phyloP scores from a whole-genome alignment of 2,329 filamentous ascomycete genomes.

The Aspergillus quadrilineatus region DNA sequence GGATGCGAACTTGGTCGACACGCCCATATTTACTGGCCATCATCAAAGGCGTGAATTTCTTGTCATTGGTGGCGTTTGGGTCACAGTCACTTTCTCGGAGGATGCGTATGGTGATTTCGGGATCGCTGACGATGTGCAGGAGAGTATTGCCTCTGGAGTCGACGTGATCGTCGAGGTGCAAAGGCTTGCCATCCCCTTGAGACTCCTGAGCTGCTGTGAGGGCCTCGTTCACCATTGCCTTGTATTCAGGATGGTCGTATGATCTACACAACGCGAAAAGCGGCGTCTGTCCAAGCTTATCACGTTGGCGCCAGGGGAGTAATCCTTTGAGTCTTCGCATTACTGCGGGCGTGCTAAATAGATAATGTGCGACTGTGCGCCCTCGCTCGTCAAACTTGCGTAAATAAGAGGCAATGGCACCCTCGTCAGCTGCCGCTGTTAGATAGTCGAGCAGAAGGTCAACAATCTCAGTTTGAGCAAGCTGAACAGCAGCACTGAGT shows the following conservation, averaged over 20 bases:
- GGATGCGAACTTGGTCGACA: conserved; percentile 83
- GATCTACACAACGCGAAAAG: conserved; percentile 92
- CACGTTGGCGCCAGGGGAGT: conserved; percentile 84
- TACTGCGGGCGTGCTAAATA: conserved; percentile 84
- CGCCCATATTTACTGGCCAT: conserved; percentile 97
- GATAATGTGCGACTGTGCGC: conserved; percentile 88
- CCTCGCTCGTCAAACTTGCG: conserved; percentile 77
- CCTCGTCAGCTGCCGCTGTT: conserved; percentile 55
- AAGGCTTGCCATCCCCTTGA: conserved; percentile 73
- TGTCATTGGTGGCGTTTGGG: conserved; percentile 92
- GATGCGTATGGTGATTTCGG: conserved; percentile 71
- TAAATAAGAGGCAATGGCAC: conserved; percentile 66
- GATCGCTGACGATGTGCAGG: conserved; percentile 91
- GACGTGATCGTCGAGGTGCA: conserved; percentile 90
- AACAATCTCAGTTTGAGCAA: conserved; percentile 72
- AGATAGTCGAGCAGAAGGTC: conserved; percentile 73
- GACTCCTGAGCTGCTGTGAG: conserved; percentile 69
- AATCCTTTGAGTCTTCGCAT: conserved; percentile 74
- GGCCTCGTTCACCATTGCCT: conserved; percentile 80
- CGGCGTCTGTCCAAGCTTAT: conserved; percentile 97
- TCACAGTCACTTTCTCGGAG: conserved; percentile 88
- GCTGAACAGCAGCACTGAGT: conserved; percentile 84
- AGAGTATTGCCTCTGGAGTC: conserved; percentile 92
- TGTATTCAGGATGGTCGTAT: conserved; percentile 88
- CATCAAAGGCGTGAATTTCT: conserved; percentile 93